Base-by-base conservation (phyloP, 768 basidiomycete genomes). In the Astraeus odoratus region DNA sequence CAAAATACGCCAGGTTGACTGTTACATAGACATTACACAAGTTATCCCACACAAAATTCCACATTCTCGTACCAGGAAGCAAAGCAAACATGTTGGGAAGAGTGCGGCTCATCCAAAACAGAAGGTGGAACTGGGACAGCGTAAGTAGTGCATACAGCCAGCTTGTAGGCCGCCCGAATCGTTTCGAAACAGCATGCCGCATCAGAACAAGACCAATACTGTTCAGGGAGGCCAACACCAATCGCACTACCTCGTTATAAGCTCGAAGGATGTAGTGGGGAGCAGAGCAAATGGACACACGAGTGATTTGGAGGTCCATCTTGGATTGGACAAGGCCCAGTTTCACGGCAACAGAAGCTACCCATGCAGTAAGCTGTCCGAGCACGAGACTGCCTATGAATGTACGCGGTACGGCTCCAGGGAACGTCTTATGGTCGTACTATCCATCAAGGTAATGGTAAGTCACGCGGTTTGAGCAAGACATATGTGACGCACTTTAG, bases 71-170 rank as follows among this genome's bases (percentile, higher is more conserved):
- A 94, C 92, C 87, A 36, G 83, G 78, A 2, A 86, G 68, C 15
- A 93, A 66, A 3, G 92, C 92, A 50, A 93, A 81, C 82, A 92
- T 95, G 61, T 98, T 99, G 1, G 96, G 95, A 6, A 98, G 64
- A 0, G 95, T 96, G 43, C 96, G 68, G 2, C 92, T 82, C 73
- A 92, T 88, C 83, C 91, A 98, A 61, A 90, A 99, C 6, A 83
- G 82, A 5, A 94, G 58, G 59, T 98, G 96, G 58, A 96, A 98
- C 57, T 95, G 92, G 0, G 83, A 79, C 51, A 79, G 73, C 3
- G 80, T 80, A n/a, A 96, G 59, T 0, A 93, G 50, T 1, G 76
- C 63, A 59, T 83, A 95, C 54, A 78, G 71, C 13, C 73, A 55
- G 12, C 79, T 70, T 0, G 81, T 73, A 3, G 62, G 58, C 2